phyloP scores from a whole-genome alignment of 2,329 filamentous ascomycete species.

The Trichoderma cornu-damae region DNA sequence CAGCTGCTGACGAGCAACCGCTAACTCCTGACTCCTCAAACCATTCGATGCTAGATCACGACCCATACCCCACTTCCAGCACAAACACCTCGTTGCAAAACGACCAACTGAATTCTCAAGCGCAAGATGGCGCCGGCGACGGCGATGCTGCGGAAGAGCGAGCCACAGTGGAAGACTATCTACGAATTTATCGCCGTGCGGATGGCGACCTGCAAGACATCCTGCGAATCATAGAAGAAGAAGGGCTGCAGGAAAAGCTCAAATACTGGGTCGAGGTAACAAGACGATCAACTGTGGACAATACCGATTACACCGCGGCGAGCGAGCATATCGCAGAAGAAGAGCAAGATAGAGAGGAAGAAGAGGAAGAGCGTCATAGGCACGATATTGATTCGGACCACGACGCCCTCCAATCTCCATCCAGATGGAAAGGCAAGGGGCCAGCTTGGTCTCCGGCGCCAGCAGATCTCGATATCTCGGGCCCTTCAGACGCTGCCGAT shows the following conservation, averaged over 20 bases:
- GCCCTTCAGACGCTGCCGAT: slow-evolving; percentile 18
- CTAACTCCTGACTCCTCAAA: slow-evolving; percentile 1
- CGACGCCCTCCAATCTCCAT: not conserved
- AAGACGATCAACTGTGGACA: slow-evolving; percentile 30
- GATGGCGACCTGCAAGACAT: slow-evolving; percentile 56
- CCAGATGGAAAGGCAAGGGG: slow-evolving; percentile 28
- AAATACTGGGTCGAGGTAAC: slow-evolving; percentile 55
- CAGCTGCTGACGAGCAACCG: not conserved
- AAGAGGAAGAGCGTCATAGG: not conserved
- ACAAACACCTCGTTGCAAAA: not conserved
- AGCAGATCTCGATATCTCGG: slow-evolving; percentile 14
- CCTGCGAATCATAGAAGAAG: slow-evolving; percentile 55
- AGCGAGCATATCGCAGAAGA: not conserved
- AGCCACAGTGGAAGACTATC: slow-evolving; percentile 33
- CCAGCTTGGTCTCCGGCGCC: slow-evolving; percentile 18
- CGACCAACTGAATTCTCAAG: not conserved
- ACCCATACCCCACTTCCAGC: not conserved
- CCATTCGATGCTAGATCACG: not conserved
- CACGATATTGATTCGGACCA: not conserved
- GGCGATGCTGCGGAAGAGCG: slow-evolving; percentile 11
- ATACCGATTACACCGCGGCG: not conserved
- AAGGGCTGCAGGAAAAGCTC: slow-evolving; percentile 54
- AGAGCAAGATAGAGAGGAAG: not conserved
- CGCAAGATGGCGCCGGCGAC: not conserved
- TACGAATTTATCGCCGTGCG: slow-evolving; percentile 55